A percentile compares a stretch with the other conserved stretches of the same genome.
Evolutionary conservation across 768 basidiomycete genomes (phyloP).

Genomic region (Lyophyllum atratum): DNA sequence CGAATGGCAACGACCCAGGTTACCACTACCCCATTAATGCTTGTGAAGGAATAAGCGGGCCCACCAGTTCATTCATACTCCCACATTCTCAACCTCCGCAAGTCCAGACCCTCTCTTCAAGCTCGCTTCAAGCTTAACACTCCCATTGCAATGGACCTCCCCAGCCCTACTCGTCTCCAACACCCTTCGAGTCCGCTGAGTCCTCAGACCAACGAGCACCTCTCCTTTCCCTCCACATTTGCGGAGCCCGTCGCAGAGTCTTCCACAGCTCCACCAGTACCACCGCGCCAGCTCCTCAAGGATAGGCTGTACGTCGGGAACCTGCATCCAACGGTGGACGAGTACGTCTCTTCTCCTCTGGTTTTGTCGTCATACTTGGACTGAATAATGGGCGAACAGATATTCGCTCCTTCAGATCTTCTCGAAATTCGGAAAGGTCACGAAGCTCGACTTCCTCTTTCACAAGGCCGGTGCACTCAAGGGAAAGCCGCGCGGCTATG

Average conservation of each 20-base stretch:
- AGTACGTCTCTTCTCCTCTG: constrained; percentile 47
- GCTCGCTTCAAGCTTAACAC: no score
- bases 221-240: constrained; percentile 23
- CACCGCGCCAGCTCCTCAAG: constrained; percentile 44
- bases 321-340: constrained; percentile 82
- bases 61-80: no score
- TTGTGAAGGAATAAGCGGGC: background rate
- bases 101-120: no score
- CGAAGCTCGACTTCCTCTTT: constrained; percentile 92
- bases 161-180: background rate
- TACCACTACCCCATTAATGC: constrained; percentile 21
- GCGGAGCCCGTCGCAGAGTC: constrained; percentile 19
- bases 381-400: constrained; percentile 39
- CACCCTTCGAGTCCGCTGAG: background rate
- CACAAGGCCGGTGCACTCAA: constrained; percentile 88
- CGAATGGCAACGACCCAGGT: constrained; percentile 10
- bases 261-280: constrained; percentile 12
- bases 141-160: background rate
- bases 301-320: constrained; percentile 92
- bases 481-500: constrained; percentile 95
- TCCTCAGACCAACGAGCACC: constrained; percentile 12
- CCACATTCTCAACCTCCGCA: no score
- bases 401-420: constrained; percentile 89
- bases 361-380: background rate
- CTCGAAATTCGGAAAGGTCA: constrained; percentile 88